These are phyloP conservation scores for Rhodamnia argentea DNA, from an alignment of 345 rosid genomes.

Conservation along the genomic window DNA sequence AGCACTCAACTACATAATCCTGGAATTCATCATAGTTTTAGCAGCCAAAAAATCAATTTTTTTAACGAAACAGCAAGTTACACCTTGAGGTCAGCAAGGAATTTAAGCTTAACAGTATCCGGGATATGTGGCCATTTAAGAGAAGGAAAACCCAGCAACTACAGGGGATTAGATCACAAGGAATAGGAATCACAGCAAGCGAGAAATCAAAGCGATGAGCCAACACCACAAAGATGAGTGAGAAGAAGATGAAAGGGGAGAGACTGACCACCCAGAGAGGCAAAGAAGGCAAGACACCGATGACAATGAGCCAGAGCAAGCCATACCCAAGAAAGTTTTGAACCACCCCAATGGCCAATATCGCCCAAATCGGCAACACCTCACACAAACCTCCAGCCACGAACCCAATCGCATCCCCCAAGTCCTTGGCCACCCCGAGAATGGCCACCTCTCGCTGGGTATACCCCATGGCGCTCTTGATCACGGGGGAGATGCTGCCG, in stretches of 20 bases:
- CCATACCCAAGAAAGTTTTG: slow-evolving; percentile 68
- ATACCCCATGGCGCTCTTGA: slow-evolving; percentile 54
- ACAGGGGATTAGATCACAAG: neutral
- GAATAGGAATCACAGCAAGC: neutral
- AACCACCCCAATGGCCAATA: slow-evolving; percentile 43
- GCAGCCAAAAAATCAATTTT: neutral
- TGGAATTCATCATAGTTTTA: neutral
- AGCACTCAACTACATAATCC: neutral
- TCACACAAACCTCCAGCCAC: slow-evolving; percentile 55
- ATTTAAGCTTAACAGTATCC: neutral
- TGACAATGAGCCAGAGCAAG: slow-evolving; percentile 58
- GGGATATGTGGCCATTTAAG: neutral
- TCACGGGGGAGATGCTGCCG: slow-evolving; percentile 79
- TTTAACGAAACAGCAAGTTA: neutral
- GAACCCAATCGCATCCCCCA: slow-evolving; percentile 67
- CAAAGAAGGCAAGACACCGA: slow-evolving; percentile 36
- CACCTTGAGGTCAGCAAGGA: neutral
- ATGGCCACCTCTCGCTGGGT: slow-evolving; percentile 69
- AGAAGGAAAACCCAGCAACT: neutral
- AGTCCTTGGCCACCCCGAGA: slow-evolving; percentile 75
- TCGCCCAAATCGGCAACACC: slow-evolving; percentile 47
- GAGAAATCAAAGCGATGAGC: neutral
- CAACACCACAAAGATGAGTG: neutral
- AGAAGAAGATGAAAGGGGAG: neutral
- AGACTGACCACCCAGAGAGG: slow-evolving; percentile 85